Conservation (phyloP, 169 alveolate genomes). For the Plasmodium reichenowi region DNA sequence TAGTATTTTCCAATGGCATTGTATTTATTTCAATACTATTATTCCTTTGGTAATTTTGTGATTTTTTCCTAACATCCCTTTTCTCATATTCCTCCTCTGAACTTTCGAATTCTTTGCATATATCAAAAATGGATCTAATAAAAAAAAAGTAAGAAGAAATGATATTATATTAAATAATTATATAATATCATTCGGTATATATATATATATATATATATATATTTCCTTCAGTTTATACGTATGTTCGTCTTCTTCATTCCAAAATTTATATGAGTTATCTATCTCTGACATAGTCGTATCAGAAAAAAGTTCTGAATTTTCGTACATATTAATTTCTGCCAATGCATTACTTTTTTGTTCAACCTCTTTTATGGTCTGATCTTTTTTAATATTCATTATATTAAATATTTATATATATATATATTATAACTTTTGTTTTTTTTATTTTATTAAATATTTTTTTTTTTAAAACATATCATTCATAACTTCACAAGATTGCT, state of each 20-base stretch:
- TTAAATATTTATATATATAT: background rate
- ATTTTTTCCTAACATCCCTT: conserved; percentile 3
- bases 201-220: background rate
- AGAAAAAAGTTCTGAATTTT: conserved; percentile 46
- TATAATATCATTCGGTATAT: background rate
- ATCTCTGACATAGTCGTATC: conserved; percentile 62
- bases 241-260: conserved; percentile 23
- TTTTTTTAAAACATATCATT: too few relatives aligned
- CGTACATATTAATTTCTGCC: conserved; percentile 21
- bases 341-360: conserved; percentile 4
- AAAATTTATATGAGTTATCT: conserved; percentile 38
- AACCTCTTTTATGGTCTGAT: conserved; percentile 13
- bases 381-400: conserved; percentile 10
- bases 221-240: background rate
- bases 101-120: conserved; percentile 69
- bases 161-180: background rate
- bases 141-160: conserved; percentile 1
- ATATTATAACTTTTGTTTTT: background rate
- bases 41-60: background rate
- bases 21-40: conserved; percentile 56
- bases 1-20: conserved; percentile 1
- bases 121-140: conserved; percentile 25
- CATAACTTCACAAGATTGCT: too few relatives aligned
- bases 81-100: conserved; percentile 43
- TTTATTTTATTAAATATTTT: too few relatives aligned